Conservation (phyloP, 495 filamentous ascomycete genomes). For the Xylaria scruposa region DNA sequence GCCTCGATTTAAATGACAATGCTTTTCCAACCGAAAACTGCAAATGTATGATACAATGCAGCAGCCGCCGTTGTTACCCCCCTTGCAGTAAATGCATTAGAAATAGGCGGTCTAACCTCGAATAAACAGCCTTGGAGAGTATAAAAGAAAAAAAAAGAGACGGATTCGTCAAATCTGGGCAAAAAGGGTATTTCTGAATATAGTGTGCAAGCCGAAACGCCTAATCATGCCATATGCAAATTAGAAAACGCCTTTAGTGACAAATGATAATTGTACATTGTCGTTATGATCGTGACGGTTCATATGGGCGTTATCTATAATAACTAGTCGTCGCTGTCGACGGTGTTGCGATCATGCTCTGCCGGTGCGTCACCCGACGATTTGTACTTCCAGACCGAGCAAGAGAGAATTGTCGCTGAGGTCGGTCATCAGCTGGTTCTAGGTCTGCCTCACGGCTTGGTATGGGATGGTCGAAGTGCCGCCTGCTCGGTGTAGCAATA, state of each 20-base stretch:
- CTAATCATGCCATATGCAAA: constrained; percentile 25
- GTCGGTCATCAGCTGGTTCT: constrained; percentile 48
- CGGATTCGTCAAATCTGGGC: not conserved
- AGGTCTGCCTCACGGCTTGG: constrained; percentile 48
- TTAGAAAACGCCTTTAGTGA: constrained; percentile 16
- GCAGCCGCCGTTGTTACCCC: not conserved
- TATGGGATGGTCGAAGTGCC: constrained; percentile 55
- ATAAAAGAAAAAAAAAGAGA: not conserved
- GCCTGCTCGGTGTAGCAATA: constrained; percentile 41
- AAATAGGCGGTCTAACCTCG: not conserved
- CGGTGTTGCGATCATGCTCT: constrained; percentile 44
- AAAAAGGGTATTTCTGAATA: constrained; percentile 26
- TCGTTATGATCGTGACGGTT: constrained; percentile 39
- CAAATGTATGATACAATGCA: not conserved
- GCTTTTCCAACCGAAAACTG: constrained; percentile 6
- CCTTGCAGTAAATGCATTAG: not conserved
- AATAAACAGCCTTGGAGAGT: not conserved
- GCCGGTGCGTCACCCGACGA: constrained; percentile 43
- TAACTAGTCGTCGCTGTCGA: constrained; percentile 29
- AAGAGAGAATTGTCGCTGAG: constrained; percentile 47
- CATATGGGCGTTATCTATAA: constrained; percentile 33
- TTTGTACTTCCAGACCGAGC: constrained; percentile 50
- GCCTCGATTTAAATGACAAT: constrained; percentile 15
- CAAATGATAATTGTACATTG: constrained; percentile 36
- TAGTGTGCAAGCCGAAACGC: constrained; percentile 24